These are phyloP conservation scores for Chytridium lagenaria DNA, from an alignment of 371 early-diverging fungal genomes.

Conservation along the genomic window DNA sequence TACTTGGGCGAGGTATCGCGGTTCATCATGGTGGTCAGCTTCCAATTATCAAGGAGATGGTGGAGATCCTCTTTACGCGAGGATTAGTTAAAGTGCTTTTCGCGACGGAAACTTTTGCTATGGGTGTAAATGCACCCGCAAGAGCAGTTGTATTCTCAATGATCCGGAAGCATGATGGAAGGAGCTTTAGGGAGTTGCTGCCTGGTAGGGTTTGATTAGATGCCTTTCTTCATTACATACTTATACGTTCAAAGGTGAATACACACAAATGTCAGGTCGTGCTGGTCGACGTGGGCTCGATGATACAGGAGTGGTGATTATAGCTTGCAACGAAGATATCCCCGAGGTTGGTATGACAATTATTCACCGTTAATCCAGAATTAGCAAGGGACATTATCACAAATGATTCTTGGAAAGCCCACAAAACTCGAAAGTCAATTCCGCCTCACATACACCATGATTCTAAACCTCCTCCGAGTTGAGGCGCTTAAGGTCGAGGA, in stretches of 20 bases:
- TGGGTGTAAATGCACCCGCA: conserved; percentile 99
- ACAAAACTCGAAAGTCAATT: conserved; percentile 97
- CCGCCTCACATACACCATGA: conserved; percentile 99
- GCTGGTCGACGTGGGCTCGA: conserved; percentile 99
- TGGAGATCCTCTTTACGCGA: conserved; percentile 95
- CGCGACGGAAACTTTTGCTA: conserved; percentile 96
- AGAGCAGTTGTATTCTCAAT: conserved; percentile 93
- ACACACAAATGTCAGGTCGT: conserved; percentile 99
- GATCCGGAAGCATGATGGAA: conserved; percentile 93
- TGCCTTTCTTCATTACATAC: background rate
- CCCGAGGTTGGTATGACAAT: conserved; percentile 58
- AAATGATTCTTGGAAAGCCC: conserved; percentile 86
- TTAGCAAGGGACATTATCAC: conserved; percentile 42
- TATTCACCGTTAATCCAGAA: background rate
- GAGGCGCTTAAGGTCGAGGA: conserved; percentile 98
- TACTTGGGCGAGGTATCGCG: conserved; percentile 92
- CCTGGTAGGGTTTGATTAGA: conserved; percentile 65
- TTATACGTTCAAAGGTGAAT: conserved; percentile 75
- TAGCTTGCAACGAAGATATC: conserved; percentile 73
- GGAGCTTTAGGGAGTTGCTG: conserved; percentile 79
- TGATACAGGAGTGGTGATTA: conserved; percentile 92
- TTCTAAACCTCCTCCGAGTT: conserved; percentile 95
- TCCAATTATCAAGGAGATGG: conserved; percentile 98
- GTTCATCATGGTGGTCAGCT: conserved; percentile 98
- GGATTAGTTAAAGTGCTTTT: conserved; percentile 93